phyloP scores from a whole-genome alignment of 1,284 basidiomycete species.

The Tylopilus sp. region DNA sequence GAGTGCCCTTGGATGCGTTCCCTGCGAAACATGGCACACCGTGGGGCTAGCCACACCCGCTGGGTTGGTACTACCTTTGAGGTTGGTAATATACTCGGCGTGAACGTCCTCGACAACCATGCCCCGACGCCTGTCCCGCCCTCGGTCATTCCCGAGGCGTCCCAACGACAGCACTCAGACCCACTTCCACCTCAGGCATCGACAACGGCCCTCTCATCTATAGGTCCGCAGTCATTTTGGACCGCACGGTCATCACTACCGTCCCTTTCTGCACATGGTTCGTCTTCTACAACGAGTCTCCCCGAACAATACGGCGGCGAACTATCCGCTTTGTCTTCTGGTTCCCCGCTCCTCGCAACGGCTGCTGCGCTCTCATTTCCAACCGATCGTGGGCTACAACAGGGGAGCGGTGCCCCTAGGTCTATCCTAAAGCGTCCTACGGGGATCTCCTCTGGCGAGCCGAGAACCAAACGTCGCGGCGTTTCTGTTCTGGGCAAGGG shows the following conservation, averaged over 20 bases:
- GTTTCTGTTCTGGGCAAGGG: slow-evolving; percentile 17
- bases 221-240: slow-evolving; percentile 21
- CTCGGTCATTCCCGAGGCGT: not conserved
- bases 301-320: slow-evolving; percentile 15
- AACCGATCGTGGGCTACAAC: slow-evolving; percentile 3
- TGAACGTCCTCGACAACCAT: slow-evolving; percentile 27
- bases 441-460: slow-evolving; percentile 8
- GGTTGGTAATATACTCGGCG: slow-evolving; percentile 48
- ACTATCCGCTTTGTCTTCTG: slow-evolving; percentile 21
- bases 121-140: slow-evolving; percentile 3
- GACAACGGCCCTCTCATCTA: slow-evolving; percentile 21
- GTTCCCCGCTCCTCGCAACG: slow-evolving; percentile 21
- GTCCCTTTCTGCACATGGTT: slow-evolving; percentile 4
- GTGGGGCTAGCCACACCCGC: slow-evolving; percentile 30
- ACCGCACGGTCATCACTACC: slow-evolving; percentile 21
- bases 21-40: slow-evolving; percentile 35
- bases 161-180: slow-evolving; percentile 1
- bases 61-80: slow-evolving; percentile 77
- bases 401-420: slow-evolving; percentile 14
- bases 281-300: slow-evolving; percentile 17
- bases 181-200: slow-evolving; percentile 14
- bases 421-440: slow-evolving; percentile 25
- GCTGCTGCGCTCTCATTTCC: slow-evolving; percentile 13
- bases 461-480: slow-evolving; percentile 11
- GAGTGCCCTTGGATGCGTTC: slow-evolving; percentile 60